Base-by-base conservation (phyloP, 2,329 filamentous ascomycete genomes). In the Thielaviopsis cerberus region DNA sequence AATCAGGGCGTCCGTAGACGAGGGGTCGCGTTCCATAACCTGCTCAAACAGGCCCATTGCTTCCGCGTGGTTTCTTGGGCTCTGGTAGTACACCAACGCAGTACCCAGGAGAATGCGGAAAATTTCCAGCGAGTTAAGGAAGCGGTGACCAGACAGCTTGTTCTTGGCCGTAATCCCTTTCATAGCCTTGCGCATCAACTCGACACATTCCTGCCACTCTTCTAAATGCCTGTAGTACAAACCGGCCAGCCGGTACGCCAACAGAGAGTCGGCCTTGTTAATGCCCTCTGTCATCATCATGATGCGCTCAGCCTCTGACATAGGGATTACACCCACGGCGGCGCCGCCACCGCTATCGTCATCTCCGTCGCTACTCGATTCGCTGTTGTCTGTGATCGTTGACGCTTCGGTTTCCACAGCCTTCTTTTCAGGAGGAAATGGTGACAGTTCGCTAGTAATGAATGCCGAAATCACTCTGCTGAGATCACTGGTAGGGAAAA, bases 41-140 rank as follows among this genome's bases (percentile, higher is more conserved):
- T 79, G 79, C 64, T 95, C 83, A 64, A 98, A 97, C 0, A 96
- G 75, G n/a, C 71, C 70, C 66, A 88, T 91, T 1, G 92, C 90
- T 71, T 97, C 91, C 20, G 82, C 77, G 64, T 98, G 92, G 66
- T 97, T 83, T 61, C 88, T 82, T 0, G 92, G 92, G 0, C 88
- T 85, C 67, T 97, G 90, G 64, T 94, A 88, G 64, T 89, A 86
- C 1, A 98, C 88, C 22, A 97, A 71, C 0, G 90, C 83, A n/a
- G 89, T 96, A 10, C 81, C 92, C 7, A 98, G 79, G 50, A 81
- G 84, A 51, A 88, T 78, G 59, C 82, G 86, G 57, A 92, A 76
- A 0, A 86, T 80, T 68, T 95, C 88, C 54, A 76, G 74, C 5
- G 81, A 85, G 64, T 90, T 81, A 53, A 75, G 73, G 55, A 95